Conservation (phyloP, 2,329 filamentous ascomycete species). For the Talaromyces amestolkiae region DNA sequence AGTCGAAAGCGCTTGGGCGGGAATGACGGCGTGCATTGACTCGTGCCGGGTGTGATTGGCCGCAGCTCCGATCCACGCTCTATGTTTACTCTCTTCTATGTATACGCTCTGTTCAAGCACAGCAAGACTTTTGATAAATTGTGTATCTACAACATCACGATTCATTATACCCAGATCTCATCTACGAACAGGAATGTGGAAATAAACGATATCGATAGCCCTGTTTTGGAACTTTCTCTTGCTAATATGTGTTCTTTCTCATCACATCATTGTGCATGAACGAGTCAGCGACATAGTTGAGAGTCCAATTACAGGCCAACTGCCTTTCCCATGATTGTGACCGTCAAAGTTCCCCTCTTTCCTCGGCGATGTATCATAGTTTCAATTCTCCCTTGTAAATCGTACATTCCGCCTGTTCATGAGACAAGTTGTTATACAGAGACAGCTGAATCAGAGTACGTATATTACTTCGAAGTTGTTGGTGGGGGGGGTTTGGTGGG, state of each 20-base stretch:
- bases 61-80: not conserved
- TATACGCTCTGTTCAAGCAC: not conserved
- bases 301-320: not conserved
- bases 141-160: not conserved
- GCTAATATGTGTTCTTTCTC: not conserved
- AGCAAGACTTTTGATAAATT: not conserved
- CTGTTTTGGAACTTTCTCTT: not conserved
- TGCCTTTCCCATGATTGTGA: not conserved
- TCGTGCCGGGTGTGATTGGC: not conserved
- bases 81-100: not conserved
- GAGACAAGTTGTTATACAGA: not conserved
- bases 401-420: not conserved
- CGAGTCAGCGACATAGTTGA: not conserved
- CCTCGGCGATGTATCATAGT: not conserved
- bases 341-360: not conserved
- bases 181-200: not conserved
- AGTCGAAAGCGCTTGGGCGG: not conserved
- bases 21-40: not conserved
- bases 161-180: not conserved
- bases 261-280: not conserved
- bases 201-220: not conserved
- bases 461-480: not conserved
- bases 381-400: not conserved
- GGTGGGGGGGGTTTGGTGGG: constrained; percentile 9
- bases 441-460: not conserved